These are phyloP conservation scores for Fraxinus dipetala DNA, from an alignment of 305 asterid genomes.

Conservation along the genomic window DNA sequence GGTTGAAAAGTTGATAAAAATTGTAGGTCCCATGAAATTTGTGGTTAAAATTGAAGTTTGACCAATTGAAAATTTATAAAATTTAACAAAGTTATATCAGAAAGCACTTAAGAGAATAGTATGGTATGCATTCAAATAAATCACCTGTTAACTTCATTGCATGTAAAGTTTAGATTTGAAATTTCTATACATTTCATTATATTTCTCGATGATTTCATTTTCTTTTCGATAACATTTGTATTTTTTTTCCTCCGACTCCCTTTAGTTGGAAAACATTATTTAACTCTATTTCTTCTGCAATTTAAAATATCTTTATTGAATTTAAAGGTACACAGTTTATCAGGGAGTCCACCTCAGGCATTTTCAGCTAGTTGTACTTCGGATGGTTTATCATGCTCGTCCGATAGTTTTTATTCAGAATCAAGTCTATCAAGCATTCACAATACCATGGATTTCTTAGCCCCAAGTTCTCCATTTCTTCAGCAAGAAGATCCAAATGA, in stretches of 20 bases:
- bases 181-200: not conserved
- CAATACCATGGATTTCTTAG: slow-evolving; percentile 23
- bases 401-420: slow-evolving; percentile 39
- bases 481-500: slow-evolving; percentile 27
- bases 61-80: not conserved
- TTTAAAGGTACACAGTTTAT: slow-evolving; percentile 35
- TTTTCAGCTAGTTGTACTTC: slow-evolving; percentile 37
- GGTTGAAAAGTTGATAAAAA: not conserved
- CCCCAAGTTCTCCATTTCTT: slow-evolving; percentile 29
- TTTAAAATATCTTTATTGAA: not conserved
- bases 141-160: not conserved
- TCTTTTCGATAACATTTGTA: not conserved
- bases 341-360: slow-evolving; percentile 41
- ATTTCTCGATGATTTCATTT: not conserved
- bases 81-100: not conserved
- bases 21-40: not conserved
- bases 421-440: slow-evolving; percentile 30
- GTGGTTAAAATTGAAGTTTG: not conserved
- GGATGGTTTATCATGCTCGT: slow-evolving; percentile 46
- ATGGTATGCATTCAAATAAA: not conserved
- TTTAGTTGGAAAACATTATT: not conserved
- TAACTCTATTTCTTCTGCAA: not conserved
- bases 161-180: not conserved
- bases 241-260: not conserved
- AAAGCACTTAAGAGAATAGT: not conserved